Base-by-base conservation (phyloP, 2,329 filamentous ascomycete genomes). In the Teratosphaeria pseudoeucalypti region DNA sequence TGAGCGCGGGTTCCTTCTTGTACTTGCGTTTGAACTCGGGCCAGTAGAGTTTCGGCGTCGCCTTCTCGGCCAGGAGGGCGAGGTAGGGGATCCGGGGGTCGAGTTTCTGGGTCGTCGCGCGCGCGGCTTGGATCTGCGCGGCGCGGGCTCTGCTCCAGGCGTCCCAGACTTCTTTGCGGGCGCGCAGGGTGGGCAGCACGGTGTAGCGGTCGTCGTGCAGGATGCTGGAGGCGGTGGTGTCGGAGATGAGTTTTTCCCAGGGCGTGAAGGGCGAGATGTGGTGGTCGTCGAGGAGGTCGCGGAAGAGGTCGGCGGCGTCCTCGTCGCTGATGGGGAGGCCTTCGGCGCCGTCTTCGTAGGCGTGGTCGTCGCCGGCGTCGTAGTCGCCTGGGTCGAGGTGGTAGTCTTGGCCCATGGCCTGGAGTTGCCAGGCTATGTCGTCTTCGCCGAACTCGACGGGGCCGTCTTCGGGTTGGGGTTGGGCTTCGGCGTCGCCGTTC, bases 1-100 rank as follows among this genome's bases (percentile, higher is more conserved):
- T 88, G 88, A 99, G 91, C 57, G 86, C 82, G 0, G 82, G 74
- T 64, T 95, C 91, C 64, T 88, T 92, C 65, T 87, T 88, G 74
- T 85, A 94, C 71, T 96, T 99, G 37, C 94, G 82, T 68, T 89
- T 90, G 75, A 99, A 99, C 72, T 99, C 94, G 0, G 90, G 87
- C 94, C 94, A 99, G 78, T 95, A 99, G 1, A 99, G 81, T 75
- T 96, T 97, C 0, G 90, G 87, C 0, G 87, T 94, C 0, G 92
- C 92, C 65, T 90, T 83, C 55, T 87, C 83, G 63, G 92, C 85
- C 34, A 99, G 78, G 63, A 99, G 88, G 0, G 83, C 82, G 61
- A 97, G 77, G 72, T 95, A 99, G 0, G 87, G 85, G 64, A 96
- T 87, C 54, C 82, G 81, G 1, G 94, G 92, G 68, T 97, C 91